These are phyloP conservation scores for Heliosperma pusillum DNA, from an alignment of 148 eudicot species.

Conservation along the genomic window DNA sequence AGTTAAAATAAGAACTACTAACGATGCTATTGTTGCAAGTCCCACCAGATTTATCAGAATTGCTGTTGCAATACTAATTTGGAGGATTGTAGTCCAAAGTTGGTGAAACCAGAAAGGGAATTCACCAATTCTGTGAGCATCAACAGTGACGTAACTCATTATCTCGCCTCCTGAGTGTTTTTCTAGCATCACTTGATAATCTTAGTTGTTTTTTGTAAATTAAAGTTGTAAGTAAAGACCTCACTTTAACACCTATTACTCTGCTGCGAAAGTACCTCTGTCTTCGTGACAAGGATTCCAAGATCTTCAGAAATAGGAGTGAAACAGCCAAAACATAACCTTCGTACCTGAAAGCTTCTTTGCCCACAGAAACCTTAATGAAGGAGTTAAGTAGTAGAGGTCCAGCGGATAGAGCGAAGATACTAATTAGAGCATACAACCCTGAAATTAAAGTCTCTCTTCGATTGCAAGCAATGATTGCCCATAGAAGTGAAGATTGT, in stretches of 20 bases:
- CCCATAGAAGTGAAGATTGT: slow-evolving; percentile 25
- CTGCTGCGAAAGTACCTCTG: slow-evolving; percentile 71
- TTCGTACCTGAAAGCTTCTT: slow-evolving; percentile 33
- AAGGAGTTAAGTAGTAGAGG: slow-evolving; percentile 49
- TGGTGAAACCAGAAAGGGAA: slow-evolving; percentile 84
- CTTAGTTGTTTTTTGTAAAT: slow-evolving; percentile 70
- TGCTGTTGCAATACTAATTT: slow-evolving; percentile 51
- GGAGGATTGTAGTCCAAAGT: slow-evolving; percentile 69
- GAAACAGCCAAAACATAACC: slow-evolving; percentile 53
- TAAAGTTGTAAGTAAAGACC: slow-evolving; percentile 64
- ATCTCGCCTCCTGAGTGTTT: slow-evolving; percentile 66
- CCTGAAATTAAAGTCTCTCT: slow-evolving; percentile 44
- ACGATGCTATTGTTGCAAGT: slow-evolving; percentile 55
- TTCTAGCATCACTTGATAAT: slow-evolving; percentile 58
- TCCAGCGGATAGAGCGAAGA: slow-evolving; percentile 41
- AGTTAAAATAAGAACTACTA: slow-evolving; percentile 50
- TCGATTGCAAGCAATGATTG: slow-evolving; percentile 40
- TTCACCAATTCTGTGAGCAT: slow-evolving; percentile 79
- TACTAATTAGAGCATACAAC: slow-evolving; percentile 42
- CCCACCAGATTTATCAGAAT: slow-evolving; percentile 56
- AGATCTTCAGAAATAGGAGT: slow-evolving; percentile 54
- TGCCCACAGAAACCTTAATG: slow-evolving; percentile 34
- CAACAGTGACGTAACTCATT: slow-evolving; percentile 72
- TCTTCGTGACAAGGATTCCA: slow-evolving; percentile 71
- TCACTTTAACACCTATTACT: slow-evolving; percentile 57